Percentiles rank a stretch among this genome's conserved stretches.
phyloP scores from a whole-genome alignment of 2,329 filamentous ascomycete genomes.

The Colletotrichum sansevieriae region DNA sequence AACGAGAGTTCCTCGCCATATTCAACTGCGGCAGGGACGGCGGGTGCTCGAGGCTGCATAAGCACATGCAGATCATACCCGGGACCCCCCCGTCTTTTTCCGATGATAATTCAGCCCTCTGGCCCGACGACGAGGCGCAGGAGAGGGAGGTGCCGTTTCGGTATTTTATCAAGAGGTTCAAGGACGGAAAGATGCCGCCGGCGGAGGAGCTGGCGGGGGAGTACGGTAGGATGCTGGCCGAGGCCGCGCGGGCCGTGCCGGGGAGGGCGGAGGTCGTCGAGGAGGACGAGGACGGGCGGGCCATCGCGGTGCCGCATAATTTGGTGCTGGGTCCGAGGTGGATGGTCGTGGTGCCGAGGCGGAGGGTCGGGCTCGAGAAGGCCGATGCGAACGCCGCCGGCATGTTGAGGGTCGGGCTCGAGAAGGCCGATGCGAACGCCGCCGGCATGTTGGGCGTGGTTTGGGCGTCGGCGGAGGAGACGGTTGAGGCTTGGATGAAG shows the following conservation, averaged over 20 bases:
- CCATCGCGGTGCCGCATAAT: constrained; percentile 56
- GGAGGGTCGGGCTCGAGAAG: constrained; percentile 49
- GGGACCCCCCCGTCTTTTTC: constrained; percentile 42
- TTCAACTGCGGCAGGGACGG: constrained; percentile 61
- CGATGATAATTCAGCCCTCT: constrained; percentile 43
- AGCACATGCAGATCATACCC: constrained; percentile 62
- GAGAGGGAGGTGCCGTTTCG: constrained; percentile 51
- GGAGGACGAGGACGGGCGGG: constrained; percentile 13
- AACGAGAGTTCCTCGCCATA: constrained; percentile 53
- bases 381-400: constrained; percentile 58
- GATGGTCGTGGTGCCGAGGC: constrained; percentile 62
- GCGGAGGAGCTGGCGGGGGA: constrained; percentile 39
- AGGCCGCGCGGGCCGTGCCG: constrained; percentile 40
- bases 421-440: constrained; percentile 57
- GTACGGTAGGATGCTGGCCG: constrained; percentile 47
- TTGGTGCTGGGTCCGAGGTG: constrained; percentile 57
- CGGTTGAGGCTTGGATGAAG: constrained; percentile 51
- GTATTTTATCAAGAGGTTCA: constrained; percentile 51
- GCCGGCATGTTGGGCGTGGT: constrained; percentile 62
- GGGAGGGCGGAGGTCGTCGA: constrained; percentile 18
- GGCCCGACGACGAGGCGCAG: constrained; percentile 42
- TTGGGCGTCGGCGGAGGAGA: constrained; percentile 47
- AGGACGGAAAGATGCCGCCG: not conserved
- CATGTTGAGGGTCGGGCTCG: constrained; percentile 48
- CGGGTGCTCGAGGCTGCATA: constrained; percentile 62